Evolutionary conservation across 148 eudicot genomes (phyloP), one percentile per base, ranked within the genome.

Genomic region (Rhododendron molle): DNA sequence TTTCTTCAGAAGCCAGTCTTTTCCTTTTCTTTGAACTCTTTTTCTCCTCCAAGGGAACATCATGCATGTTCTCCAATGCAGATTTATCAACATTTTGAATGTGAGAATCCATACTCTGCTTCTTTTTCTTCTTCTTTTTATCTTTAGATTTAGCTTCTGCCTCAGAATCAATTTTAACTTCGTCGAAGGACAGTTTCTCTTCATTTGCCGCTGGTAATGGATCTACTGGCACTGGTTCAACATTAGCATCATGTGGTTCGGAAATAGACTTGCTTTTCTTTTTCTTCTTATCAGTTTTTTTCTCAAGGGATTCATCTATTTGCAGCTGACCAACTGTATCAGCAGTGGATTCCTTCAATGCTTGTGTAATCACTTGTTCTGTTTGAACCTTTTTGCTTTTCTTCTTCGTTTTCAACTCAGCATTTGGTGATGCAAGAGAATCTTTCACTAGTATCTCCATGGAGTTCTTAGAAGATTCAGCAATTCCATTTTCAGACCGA

Each of bases 21-120:
- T 96, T 94, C 87, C 98, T 92, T 87, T 96, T 95, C 89, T 96
- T 94, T 20, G 94, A 91, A 58, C 76, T 83, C 86, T 91, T 95
- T 58, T 89, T 91, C 77, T 85, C 84, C 78, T 84, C 87, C 58
- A 78, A 47, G 28, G 43, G 56, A 36, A 82, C 52, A 46, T 56
- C 86, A 76, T 67, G 81, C 43, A 81, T 72, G 36, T 73, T 28
- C 89, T 77, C 73, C 85, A 65, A 54, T 26, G 78, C 69, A 44
- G 80, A 21, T 60, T 74, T 18, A 83, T 83, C 77, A n/a, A 67
- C 16, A 72, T 88, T 81, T 49, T 88, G 86, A 47, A 58, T 71
- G 82, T 52, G 20, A 69, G 77, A 21, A 76, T 77, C 87, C 1
- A 56, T 26, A 47, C 72, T 81, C 34, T 54, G 56, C 82, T 89